These are phyloP conservation scores for Yarrowia galli DNA, from an alignment of 1,139 yeast species.

Conservation along the genomic window DNA sequence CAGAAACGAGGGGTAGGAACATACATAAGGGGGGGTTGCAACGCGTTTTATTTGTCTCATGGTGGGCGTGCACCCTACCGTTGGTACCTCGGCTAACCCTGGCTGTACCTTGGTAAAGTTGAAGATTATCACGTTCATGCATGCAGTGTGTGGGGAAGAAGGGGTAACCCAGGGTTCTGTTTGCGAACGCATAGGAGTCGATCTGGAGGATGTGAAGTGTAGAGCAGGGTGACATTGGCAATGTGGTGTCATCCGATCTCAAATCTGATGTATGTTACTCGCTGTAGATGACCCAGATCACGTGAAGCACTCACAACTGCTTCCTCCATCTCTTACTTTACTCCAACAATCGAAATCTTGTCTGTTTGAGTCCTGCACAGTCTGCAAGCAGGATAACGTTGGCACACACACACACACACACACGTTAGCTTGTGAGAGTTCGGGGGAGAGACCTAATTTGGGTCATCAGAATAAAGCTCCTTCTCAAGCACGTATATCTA, in stretches of 20 bases:
- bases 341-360: not conserved
- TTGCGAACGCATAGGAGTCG: not conserved
- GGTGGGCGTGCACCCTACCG: not conserved
- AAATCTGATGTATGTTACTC: too few species aligned
- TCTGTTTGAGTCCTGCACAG: not conserved
- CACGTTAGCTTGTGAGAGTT: constrained; percentile 13
- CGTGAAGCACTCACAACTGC: not conserved
- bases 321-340: not conserved
- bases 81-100: constrained; percentile 23
- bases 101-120: constrained; percentile 32
- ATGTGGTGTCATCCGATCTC: too few species aligned
- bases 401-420: constrained; percentile 1
- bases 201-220: not conserved
- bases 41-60: not conserved
- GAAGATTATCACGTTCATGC: constrained; percentile 38
- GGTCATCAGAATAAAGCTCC: constrained; percentile 25
- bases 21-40: not conserved
- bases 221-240: not conserved
- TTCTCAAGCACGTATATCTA: not conserved
- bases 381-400: constrained; percentile 29
- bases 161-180: constrained; percentile 7
- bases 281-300: too few species aligned
- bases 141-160: constrained; percentile 36
- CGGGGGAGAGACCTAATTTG: constrained; percentile 2
- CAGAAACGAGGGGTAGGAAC: not conserved